Evolutionary conservation across 495 filamentous ascomycete species (phyloP).

Genomic region (Bombardia bombarda): DNA sequence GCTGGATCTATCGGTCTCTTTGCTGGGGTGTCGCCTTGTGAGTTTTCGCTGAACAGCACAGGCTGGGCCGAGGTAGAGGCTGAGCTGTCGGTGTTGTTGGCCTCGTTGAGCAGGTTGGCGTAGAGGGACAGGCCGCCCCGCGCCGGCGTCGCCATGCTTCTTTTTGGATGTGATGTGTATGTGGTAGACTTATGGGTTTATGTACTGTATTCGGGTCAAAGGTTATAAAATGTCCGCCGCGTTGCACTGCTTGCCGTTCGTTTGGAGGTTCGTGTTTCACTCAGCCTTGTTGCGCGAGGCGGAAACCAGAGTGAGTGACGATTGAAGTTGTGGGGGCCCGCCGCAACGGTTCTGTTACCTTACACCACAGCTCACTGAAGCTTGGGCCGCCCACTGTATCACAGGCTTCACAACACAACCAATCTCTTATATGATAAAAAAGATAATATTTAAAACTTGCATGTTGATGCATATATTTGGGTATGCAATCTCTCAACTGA

Average conservation of each 20-base stretch:
- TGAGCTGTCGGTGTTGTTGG: constrained; percentile 33
- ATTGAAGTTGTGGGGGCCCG: neutral
- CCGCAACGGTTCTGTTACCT: too few species aligned
- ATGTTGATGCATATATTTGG: too few species aligned
- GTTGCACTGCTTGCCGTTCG: neutral
- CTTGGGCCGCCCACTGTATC: too few species aligned
- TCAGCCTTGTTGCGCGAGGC: neutral
- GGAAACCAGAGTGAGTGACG: neutral
- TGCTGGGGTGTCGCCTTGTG: constrained; percentile 46
- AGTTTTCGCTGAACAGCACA: constrained; percentile 61
- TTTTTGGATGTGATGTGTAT: neutral
- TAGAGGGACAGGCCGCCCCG: constrained; percentile 45
- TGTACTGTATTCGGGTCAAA: neutral
- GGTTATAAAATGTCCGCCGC: neutral
- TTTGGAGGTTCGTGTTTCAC: neutral
- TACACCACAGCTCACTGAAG: too few species aligned
- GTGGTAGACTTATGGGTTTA: neutral
- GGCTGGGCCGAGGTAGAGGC: constrained; percentile 70
- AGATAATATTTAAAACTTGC: too few species aligned
- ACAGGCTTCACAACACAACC: too few species aligned
- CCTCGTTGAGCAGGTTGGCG: constrained; percentile 45
- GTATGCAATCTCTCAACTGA: too few species aligned
- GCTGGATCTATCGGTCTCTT: constrained; percentile 68
- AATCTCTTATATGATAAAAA: too few species aligned
- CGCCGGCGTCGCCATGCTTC: constrained; percentile 7